Evolutionary conservation across 306 rosid genomes (phyloP).

Genomic region (Castanea sativa): DNA sequence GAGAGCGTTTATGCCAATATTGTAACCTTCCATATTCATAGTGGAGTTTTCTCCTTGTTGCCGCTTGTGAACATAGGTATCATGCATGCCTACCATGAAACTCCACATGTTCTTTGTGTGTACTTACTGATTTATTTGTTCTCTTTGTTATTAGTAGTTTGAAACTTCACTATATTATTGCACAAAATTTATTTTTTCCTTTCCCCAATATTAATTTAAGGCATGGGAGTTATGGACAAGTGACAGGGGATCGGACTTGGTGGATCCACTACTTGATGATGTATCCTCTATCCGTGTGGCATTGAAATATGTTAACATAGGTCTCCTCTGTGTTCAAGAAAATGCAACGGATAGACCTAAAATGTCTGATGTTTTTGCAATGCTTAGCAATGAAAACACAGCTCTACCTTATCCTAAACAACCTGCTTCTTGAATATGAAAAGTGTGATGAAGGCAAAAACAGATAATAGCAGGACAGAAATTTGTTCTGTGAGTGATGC

Average conservation of each 20-base stretch:
- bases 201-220: conserved; percentile 2
- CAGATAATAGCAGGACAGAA: background rate
- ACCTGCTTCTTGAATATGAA: conserved; percentile 26
- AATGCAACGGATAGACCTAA: conserved; percentile 33
- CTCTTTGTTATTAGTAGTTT: too few relatives aligned
- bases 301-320: conserved; percentile 29
- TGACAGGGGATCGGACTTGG: conserved; percentile 9
- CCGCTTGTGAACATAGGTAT: too few relatives aligned
- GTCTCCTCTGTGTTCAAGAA: conserved; percentile 37
- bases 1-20: too few relatives aligned
- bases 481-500: conserved; percentile 7
- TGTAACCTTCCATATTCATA: too few relatives aligned
- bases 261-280: conserved; percentile 20
- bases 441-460: background rate
- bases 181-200: background rate
- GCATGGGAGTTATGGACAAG: conserved; percentile 41
- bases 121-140: too few relatives aligned
- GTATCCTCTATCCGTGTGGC: background rate
- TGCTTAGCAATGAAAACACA: conserved; percentile 32
- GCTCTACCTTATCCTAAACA: conserved; percentile 22
- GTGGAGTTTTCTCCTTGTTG: too few relatives aligned
- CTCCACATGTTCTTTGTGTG: too few relatives aligned
- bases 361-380: conserved; percentile 37
- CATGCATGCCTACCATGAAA: too few relatives aligned
- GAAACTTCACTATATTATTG: background rate